phyloP scores from a whole-genome alignment of 805 yeast species.

The Barnettozyma vustinii region DNA sequence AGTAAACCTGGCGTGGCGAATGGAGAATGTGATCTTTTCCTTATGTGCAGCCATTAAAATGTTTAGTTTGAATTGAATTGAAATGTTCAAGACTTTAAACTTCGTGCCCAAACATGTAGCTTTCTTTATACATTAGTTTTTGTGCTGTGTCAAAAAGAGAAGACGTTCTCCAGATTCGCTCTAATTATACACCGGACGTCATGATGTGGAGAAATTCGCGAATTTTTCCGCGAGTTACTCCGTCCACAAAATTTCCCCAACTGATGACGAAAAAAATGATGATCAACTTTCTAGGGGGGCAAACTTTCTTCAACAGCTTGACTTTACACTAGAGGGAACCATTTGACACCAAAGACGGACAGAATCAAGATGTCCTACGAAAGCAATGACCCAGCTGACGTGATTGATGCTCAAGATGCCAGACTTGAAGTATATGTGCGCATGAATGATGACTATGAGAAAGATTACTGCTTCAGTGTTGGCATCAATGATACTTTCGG shows the following conservation, averaged over 20 bases:
- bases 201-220: constrained; percentile 1
- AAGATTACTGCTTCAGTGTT: constrained; percentile 87
- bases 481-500: constrained; percentile 51
- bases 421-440: constrained; percentile 45
- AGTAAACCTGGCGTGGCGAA: too few species aligned
- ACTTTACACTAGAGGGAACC: background rate
- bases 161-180: background rate
- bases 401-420: constrained; percentile 22
- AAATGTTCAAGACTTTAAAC: too few species aligned
- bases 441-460: constrained; percentile 77
- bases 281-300: background rate
- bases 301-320: background rate
- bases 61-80: too few species aligned
- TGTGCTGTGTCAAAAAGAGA: background rate
- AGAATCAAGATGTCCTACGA: constrained; percentile 1
- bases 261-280: background rate
- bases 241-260: constrained; percentile 1
- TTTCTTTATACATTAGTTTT: too few species aligned
- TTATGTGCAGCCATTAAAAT: too few species aligned
- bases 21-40: too few species aligned
- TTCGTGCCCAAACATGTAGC: too few species aligned
- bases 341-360: background rate
- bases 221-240: background rate
- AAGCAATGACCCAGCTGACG: constrained; percentile 15
- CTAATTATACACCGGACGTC: background rate